These are phyloP conservation scores for Musa beccarii DNA, from an alignment of 176 grass and related monocot species.

Conservation along the genomic window DNA sequence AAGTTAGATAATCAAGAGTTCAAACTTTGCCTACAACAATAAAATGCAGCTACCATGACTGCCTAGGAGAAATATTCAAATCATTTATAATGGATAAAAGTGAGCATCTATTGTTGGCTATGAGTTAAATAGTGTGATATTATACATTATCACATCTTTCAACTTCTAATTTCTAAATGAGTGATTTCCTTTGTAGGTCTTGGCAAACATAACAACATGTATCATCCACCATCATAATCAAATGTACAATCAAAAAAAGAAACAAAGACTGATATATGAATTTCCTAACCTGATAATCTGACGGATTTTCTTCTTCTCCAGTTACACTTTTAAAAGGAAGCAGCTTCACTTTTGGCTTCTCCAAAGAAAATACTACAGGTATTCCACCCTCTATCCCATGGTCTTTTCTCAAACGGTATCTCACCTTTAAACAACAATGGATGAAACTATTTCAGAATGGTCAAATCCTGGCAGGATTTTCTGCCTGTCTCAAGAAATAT, in stretches of 20 bases:
- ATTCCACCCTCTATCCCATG: conserved; percentile 83
- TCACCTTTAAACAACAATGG: conserved; percentile 41
- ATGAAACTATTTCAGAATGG: not conserved
- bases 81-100: not conserved
- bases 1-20: conserved; percentile 13
- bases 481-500: too few relatives aligned
- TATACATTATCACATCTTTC: not conserved
- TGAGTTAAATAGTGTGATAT: not conserved
- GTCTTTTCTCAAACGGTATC: conserved; percentile 74
- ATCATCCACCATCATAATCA: not conserved
- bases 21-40: not conserved
- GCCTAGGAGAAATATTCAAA: not conserved
- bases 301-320: conserved; percentile 83
- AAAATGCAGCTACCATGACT: not conserved
- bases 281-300: conserved; percentile 78
- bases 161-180: not conserved
- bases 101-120: not conserved
- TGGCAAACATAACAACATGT: not conserved
- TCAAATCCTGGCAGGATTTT: not conserved
- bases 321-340: conserved; percentile 82
- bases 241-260: not conserved
- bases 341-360: conserved; percentile 92
- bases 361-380: conserved; percentile 74
- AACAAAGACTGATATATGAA: conserved; percentile 4
- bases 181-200: not conserved